These are phyloP conservation scores for Avena insularis DNA, from an alignment of 176 grass and related monocot species.

Conservation along the genomic window DNA sequence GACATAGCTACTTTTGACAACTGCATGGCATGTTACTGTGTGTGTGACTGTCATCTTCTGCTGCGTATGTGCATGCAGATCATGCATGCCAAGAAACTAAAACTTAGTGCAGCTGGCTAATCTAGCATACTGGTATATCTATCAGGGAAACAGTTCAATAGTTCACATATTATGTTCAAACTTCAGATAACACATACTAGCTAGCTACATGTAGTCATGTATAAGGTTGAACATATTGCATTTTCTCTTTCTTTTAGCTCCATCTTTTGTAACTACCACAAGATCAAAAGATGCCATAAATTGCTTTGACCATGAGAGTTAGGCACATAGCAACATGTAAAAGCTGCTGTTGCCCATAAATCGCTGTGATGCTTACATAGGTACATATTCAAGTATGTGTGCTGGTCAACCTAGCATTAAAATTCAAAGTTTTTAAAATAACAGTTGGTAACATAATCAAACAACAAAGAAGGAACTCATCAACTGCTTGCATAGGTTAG, in stretches of 20 bases:
- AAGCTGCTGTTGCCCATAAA: neutral
- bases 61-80: neutral
- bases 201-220: neutral
- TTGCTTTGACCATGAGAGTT: neutral
- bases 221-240: neutral
- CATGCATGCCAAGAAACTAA: constrained; percentile 5
- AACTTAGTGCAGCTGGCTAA: neutral
- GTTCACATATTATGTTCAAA: neutral
- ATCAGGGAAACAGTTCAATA: neutral
- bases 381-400: neutral
- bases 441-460: neutral
- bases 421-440: neutral
- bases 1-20: neutral
- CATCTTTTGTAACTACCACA: too few relatives aligned
- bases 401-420: neutral
- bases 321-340: constrained; percentile 12
- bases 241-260: neutral
- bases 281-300: neutral
- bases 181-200: neutral
- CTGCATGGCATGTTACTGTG: constrained; percentile 25
- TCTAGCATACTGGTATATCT: neutral
- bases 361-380: neutral
- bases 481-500: neutral
- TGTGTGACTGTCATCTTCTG: neutral
- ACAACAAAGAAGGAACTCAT: neutral